Conservation (phyloP, 495 filamentous ascomycete species). For the Aspergillus olivimuriae region DNA sequence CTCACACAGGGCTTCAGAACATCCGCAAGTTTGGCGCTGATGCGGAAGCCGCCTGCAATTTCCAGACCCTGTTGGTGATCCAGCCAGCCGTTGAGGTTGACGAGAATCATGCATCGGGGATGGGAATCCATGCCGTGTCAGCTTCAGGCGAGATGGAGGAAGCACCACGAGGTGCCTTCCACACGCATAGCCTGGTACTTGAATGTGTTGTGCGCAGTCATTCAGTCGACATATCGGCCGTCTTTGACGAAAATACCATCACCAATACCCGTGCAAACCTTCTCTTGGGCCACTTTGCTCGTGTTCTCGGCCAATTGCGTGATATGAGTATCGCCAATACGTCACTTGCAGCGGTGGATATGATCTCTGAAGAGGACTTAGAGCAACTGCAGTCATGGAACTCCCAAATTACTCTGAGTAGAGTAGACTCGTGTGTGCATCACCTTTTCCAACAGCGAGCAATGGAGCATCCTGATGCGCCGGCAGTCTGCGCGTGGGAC, state of each 20-base stretch:
- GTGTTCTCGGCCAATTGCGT: not conserved
- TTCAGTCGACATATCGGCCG: no score
- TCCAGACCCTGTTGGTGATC: constrained; percentile 21
- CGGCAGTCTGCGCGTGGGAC: constrained; percentile 13
- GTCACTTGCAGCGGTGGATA: not conserved
- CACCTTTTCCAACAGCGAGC: not conserved
- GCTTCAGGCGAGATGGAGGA: not conserved
- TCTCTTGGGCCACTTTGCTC: not conserved
- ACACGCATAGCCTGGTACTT: no score
- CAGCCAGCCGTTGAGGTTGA: constrained; percentile 12
- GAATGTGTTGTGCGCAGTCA: no score
- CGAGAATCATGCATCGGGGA: not conserved
- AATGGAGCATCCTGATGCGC: constrained; percentile 2
- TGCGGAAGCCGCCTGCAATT: constrained; percentile 19
- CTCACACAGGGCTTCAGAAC: constrained; percentile 33
- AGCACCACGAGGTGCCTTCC: no score
- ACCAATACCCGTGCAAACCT: no score
- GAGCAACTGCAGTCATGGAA: not conserved
- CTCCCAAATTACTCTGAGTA: not conserved
- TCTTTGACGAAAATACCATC: no score
- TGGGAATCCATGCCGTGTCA: not conserved
- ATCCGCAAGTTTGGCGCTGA: constrained; percentile 21
- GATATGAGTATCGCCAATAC: not conserved
- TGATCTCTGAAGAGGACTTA: not conserved
- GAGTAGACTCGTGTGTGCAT: not conserved